These are phyloP conservation scores for Plectosphaerella sp. DNA, from an alignment of 2,329 filamentous ascomycete species.

Conservation along the genomic window DNA sequence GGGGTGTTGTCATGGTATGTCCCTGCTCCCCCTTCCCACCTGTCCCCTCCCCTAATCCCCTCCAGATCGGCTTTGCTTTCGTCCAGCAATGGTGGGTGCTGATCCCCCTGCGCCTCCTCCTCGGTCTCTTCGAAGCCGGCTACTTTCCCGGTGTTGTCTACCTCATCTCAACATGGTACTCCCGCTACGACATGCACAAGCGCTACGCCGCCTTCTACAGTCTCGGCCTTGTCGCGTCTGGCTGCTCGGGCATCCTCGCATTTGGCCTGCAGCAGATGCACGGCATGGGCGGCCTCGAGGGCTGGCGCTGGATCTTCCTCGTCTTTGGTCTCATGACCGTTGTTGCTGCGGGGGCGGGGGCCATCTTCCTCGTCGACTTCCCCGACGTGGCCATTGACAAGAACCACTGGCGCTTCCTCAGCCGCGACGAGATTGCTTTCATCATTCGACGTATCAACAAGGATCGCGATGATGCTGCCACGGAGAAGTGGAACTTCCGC, in stretches of 20 bases:
- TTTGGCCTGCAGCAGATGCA: conserved; percentile 38
- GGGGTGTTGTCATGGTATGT: neutral
- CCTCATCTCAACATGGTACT: conserved; percentile 23
- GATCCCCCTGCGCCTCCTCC: conserved; percentile 50
- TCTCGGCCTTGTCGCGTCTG: conserved; percentile 30
- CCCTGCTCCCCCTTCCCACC: neutral
- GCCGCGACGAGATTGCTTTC: conserved; percentile 58
- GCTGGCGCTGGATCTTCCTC: conserved; percentile 52
- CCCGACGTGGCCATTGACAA: conserved; percentile 45
- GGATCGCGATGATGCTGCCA: conserved; percentile 60
- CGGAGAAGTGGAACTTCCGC: conserved; percentile 61
- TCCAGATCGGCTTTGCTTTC: conserved; percentile 25
- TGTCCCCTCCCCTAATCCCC: neutral
- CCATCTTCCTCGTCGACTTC: conserved; percentile 39
- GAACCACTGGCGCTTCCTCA: conserved; percentile 47
- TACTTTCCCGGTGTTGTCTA: conserved; percentile 53
- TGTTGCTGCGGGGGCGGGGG: conserved; percentile 22
- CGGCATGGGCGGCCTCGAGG: conserved; percentile 31
- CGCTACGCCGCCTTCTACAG: conserved; percentile 29
- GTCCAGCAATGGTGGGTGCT: conserved; percentile 50
- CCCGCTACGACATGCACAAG: conserved; percentile 20
- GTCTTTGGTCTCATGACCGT: conserved; percentile 42
- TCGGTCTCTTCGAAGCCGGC: conserved; percentile 56
- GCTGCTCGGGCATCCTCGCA: conserved; percentile 40
- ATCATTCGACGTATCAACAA: conserved; percentile 62